These are phyloP conservation scores for Microbotryum saponariae DNA, from an alignment of 1,284 basidiomycete genomes.

Conservation along the genomic window DNA sequence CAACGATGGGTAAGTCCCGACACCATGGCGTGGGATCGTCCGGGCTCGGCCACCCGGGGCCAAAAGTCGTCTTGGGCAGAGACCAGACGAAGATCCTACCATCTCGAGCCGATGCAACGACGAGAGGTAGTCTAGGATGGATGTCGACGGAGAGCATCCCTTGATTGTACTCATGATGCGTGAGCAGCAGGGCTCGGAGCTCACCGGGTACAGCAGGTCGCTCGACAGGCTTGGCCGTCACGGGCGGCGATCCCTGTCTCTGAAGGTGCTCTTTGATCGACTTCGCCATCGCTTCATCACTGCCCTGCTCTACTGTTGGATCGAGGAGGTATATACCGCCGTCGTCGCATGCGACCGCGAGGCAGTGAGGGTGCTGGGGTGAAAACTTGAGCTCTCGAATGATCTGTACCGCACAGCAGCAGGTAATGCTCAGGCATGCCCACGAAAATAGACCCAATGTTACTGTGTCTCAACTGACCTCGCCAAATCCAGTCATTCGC, in stretches of 20 bases:
- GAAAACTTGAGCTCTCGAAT: slow-evolving; percentile 34
- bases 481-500: slow-evolving; percentile 35
- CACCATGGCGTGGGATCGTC: not conserved
- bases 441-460: not conserved
- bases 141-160: slow-evolving; percentile 11
- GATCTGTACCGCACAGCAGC: slow-evolving; percentile 13
- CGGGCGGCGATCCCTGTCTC: not conserved
- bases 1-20: not conserved
- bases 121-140: slow-evolving; percentile 5
- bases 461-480: slow-evolving; percentile 24
- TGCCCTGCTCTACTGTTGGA: slow-evolving; percentile 6
- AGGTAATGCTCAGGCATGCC: not conserved
- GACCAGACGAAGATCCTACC: slow-evolving; percentile 16
- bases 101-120: slow-evolving; percentile 14
- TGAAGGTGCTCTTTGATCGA: not conserved
- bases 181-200: slow-evolving; percentile 1
- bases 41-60: not conserved
- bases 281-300: not conserved
- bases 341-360: slow-evolving; percentile 38
- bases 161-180: slow-evolving; percentile 1
- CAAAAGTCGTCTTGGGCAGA: not conserved
- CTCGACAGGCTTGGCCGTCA: not conserved
- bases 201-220: slow-evolving; percentile 11
- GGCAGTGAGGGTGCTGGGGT: slow-evolving; percentile 36
- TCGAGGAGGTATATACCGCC: slow-evolving; percentile 38